Conservation (phyloP, 768 basidiomycete genomes). For the Leccinum olivaceopallidum region DNA sequence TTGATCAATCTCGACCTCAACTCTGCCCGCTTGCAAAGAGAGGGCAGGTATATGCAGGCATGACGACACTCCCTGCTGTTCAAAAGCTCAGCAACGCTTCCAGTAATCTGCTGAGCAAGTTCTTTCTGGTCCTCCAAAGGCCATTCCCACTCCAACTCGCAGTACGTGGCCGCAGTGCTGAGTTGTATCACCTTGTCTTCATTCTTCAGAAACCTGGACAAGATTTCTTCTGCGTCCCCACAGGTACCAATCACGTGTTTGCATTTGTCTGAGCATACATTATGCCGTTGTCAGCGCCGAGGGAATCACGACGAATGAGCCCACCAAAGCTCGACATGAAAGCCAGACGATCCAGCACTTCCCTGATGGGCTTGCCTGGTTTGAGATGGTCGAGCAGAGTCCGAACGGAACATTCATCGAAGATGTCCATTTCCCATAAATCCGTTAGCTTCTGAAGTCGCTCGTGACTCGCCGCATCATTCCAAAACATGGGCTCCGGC, state of each 20-base stretch:
- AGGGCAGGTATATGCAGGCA: conserved; percentile 30
- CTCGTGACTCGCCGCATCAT: conserved; percentile 23
- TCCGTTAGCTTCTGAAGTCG: conserved; percentile 19
- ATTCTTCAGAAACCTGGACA: conserved; percentile 18
- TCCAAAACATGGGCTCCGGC: conserved; percentile 34
- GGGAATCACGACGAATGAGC: background rate
- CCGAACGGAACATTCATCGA: conserved; percentile 22
- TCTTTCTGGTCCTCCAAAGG: conserved; percentile 7
- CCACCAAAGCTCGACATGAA: conserved; percentile 32
- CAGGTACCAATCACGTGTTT: conserved; percentile 7
- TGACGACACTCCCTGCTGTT: conserved; percentile 13
- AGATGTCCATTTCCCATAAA: conserved; percentile 34
- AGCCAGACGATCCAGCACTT: conserved; percentile 28
- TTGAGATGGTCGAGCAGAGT: conserved; percentile 22
- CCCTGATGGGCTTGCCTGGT: conserved; percentile 15
- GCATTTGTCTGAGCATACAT: conserved; percentile 14
- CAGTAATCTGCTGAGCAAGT: conserved; percentile 4
- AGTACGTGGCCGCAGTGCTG: conserved; percentile 27
- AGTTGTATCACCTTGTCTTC: conserved; percentile 21
- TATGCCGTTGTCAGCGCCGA: background rate
- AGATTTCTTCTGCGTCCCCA: conserved; percentile 5
- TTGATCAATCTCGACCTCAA: conserved; percentile 18
- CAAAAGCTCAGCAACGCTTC: conserved; percentile 20
- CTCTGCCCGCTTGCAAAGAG: conserved; percentile 25
- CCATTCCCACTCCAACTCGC: conserved; percentile 27